phyloP scores from a whole-genome alignment of 805 yeast species.

The Myxozyma sirexii region DNA sequence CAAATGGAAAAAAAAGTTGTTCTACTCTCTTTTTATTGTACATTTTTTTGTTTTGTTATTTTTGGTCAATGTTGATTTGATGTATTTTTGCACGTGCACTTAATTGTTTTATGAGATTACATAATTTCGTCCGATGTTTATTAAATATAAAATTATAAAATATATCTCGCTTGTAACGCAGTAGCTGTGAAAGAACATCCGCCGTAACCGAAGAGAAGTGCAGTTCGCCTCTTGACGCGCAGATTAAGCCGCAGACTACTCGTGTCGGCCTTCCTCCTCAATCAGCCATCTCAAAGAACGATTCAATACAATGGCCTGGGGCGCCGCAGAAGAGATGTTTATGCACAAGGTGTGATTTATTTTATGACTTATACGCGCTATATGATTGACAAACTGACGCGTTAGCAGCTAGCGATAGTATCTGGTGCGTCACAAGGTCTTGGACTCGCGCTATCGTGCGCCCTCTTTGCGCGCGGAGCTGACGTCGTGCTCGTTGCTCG shows the following conservation, averaged over 20 bases:
- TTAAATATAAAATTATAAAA: neutral
- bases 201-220: no score
- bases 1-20: neutral
- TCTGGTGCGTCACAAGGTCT: conserved; percentile 96
- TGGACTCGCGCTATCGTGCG: conserved; percentile 75
- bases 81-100: neutral
- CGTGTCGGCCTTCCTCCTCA: no score
- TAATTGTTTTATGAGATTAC: neutral
- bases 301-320: neutral
- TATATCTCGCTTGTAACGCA: neutral
- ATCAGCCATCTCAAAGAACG: no score
- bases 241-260: no score
- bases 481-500: conserved; percentile 77
- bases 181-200: neutral
- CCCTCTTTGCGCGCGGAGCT: conserved; percentile 57
- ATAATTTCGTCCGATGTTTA: neutral
- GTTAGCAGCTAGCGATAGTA: conserved; percentile 58
- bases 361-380: neutral
- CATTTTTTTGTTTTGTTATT: conserved; percentile 2
- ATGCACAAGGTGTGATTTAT: conserved; percentile 5
- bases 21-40: neutral
- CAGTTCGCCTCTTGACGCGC: no score
- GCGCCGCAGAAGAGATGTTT: neutral
- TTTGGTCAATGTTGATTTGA: neutral
- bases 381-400: neutral